Base-by-base conservation (phyloP, 169 alveolate genomes). In the Cryptosporidium parvum region DNA sequence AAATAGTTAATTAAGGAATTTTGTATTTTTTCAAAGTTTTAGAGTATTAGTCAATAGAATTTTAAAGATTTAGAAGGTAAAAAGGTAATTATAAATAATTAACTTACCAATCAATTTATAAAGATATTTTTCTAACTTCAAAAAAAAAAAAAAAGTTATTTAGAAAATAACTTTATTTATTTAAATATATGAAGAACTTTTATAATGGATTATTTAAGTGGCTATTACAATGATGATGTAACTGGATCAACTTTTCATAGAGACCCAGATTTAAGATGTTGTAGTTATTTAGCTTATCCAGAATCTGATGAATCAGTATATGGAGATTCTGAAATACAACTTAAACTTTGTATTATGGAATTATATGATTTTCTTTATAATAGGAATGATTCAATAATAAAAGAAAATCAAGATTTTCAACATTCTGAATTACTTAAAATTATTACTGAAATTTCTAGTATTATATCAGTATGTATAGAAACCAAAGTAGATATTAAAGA, bases 401-500 rank as follows among this genome's bases (percentile, higher is more conserved):
- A 21, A 0, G 21, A 51, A 21, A 12, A 26, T 53, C 6, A 2
- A 18, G 59, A 53, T 2, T 69, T 69, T 8, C 21, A 39, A n/a
- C 16, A 33, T 31, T 18, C 18, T 18, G 72, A 58, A 26, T 61
- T 75, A 48, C 33, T 75, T 7, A 35, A 16, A 9, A 48, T 53
- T n/a, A 52, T 75, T 5, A 59, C 72, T 58, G 71, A 75, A 6
- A 35, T 75, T 35, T 58, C 86, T 5, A 75, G 86, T 75, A 75
- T 75, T 56, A 59, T 75, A 29, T 75, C 86, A 18, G 86, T 75
- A 7, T 53, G 73, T 75, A 52, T 75, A 21, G 86, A 75, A 29
- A 75, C 86, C 18, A 33, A 59, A 58, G 6, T 59, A 58, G 73
- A 75, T 61, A 39, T 18, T n/a, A 61, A 52, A 52, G 59, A 58